These are phyloP conservation scores for Talaromyces wortmannii DNA, from an alignment of 495 filamentous ascomycete genomes.

Conservation along the genomic window DNA sequence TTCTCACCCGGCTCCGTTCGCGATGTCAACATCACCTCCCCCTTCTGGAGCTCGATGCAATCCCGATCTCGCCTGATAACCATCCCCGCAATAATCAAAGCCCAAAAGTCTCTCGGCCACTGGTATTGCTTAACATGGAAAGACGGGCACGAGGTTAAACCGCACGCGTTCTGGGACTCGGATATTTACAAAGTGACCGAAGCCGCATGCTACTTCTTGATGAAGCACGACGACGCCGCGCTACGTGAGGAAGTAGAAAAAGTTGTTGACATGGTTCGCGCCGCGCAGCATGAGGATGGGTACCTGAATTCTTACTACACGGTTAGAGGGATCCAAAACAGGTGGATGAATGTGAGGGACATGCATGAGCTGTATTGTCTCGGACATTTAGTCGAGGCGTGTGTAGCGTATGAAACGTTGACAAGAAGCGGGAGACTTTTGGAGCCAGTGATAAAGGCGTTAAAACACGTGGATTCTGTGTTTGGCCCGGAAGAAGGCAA, in stretches of 20 bases:
- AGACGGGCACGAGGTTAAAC: conserved; percentile 2
- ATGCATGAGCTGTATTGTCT: conserved; percentile 51
- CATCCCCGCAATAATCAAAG: conserved; percentile 3
- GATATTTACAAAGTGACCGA: conserved; percentile 58
- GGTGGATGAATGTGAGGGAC: conserved; percentile 53
- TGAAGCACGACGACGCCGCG: conserved; percentile 32
- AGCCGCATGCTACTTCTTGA: conserved; percentile 49
- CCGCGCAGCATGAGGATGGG: conserved; percentile 48
- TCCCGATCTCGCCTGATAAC: conserved; percentile 1
- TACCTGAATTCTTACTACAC: conserved; percentile 56
- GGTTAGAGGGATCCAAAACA: conserved; percentile 40
- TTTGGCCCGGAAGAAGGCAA: conserved; percentile 44
- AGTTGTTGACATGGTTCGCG: conserved; percentile 46
- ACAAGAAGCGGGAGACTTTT: conserved; percentile 44
- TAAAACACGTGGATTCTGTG: conserved; percentile 43
- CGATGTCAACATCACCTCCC: conserved; percentile 1
- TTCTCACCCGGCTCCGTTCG: neutral
- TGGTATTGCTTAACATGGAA: conserved; percentile 5
- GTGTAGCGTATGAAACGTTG: conserved; percentile 42
- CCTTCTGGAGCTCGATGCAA: conserved; percentile 4
- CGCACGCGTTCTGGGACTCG: conserved; percentile 39
- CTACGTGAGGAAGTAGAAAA: conserved; percentile 47
- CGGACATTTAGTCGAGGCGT: conserved; percentile 55
- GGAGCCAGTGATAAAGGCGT: conserved; percentile 27
- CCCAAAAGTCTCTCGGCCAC: neutral